Evolutionary conservation across 2,329 filamentous ascomycete genomes (phyloP).

Genomic region (Botrytis medusae): DNA sequence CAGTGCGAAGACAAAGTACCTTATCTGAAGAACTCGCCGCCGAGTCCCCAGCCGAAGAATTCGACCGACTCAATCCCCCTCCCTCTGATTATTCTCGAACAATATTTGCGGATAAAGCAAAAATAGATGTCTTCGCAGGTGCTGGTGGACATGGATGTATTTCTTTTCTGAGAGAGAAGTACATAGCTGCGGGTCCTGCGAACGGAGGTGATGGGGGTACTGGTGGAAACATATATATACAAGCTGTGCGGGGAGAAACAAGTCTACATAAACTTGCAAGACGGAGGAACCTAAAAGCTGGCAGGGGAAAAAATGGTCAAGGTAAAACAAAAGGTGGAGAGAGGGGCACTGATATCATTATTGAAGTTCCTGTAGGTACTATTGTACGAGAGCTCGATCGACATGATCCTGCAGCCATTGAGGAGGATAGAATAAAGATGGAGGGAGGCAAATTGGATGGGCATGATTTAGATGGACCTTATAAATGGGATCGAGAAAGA

Average conservation of each 20-base stretch:
- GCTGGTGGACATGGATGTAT: conserved; percentile 88
- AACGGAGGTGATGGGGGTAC: conserved; percentile 94
- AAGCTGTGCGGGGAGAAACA: conserved; percentile 86
- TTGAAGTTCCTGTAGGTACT: conserved; percentile 90
- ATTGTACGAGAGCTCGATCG: conserved; percentile 81
- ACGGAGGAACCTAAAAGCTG: conserved; percentile 70
- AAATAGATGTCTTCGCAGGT: conserved; percentile 74
- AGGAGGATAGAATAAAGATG: conserved; percentile 48
- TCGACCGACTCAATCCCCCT: conserved; percentile 70
- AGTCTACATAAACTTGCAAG: conserved; percentile 89
- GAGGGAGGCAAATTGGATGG: conserved; percentile 44
- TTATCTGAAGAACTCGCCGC: conserved; percentile 10
- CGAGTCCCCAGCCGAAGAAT: conserved; percentile 30
- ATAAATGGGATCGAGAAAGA: conserved; percentile 58
- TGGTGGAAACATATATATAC: conserved; percentile 91
- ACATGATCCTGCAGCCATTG: conserved; percentile 72
- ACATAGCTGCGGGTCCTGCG: conserved; percentile 80
- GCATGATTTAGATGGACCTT: conserved; percentile 37
- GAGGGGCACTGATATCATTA: conserved; percentile 80
- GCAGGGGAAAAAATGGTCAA: conserved; percentile 74
- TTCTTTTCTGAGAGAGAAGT: conserved; percentile 90
- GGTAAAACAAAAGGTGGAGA: conserved; percentile 72
- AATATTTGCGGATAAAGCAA: conserved; percentile 84
- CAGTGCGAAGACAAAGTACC: conserved; percentile 30
- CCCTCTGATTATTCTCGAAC: conserved; percentile 82